Evolutionary conservation across 306 rosid genomes (phyloP), one percentile per base, ranked within the genome.

Genomic region (Fragaria nilgerrensis): DNA sequence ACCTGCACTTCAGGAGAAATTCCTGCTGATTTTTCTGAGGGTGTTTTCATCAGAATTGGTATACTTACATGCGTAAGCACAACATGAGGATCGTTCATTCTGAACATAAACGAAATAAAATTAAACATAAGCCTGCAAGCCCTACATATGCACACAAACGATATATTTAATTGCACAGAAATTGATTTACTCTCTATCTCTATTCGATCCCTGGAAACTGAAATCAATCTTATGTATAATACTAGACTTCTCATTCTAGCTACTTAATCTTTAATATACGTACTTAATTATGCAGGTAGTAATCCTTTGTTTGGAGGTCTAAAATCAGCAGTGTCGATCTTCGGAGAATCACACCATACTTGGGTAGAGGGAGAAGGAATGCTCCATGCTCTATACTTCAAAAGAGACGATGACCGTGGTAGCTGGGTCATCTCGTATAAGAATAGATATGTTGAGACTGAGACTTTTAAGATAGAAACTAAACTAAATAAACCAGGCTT

Each of bases 351-450:
- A 63, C 84, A 80, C 64, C 66, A 79, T 52, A 52, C 44, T 17
- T 93, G 98, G 93, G 85, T 89, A 76, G 96, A 91, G 77, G 95
- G 98, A 50, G 98, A 91, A 81, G 95, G 93, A 75, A 91, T 93
- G 95, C 84, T 93, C 53, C 97, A 91, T 61, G 90, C 90, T 5
- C 22, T 91, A 36, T 88, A 91, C 68, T 88, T 84, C 34, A 66
- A 59, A 1, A 89, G 75, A 14, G 63, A 81, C 7, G 25, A 20
- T 3, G 50, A 45, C 10, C n/a, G 78, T 19, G 80, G 85, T 16
- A 72, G 50, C 2, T 89, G 90, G 89, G 78, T 7, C 0, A n/a
- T 89, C 48, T 25, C 49, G 1, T 91, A 88, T 86, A 89, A 86
- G 70, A 89, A 86, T 23, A 83, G 83, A 81, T 73, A 79, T 27